Evolutionary conservation across 768 basidiomycete genomes (phyloP).

Genomic region (Tubosaeta brunneosetosa): DNA sequence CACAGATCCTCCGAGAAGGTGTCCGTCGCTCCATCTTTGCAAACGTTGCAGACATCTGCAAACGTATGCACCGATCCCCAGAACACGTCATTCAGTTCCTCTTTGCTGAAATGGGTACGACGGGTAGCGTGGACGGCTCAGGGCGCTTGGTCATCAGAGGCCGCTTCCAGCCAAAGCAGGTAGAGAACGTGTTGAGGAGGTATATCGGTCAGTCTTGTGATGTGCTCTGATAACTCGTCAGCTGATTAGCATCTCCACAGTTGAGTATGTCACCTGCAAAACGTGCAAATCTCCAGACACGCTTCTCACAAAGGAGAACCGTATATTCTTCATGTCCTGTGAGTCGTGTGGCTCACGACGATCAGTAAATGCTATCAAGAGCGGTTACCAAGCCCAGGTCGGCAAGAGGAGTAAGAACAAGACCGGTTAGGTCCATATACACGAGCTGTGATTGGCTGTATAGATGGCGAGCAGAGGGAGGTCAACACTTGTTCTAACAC

Average conservation of each 20-base stretch:
- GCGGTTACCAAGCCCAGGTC: constrained; percentile 95
- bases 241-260: constrained; percentile 36
- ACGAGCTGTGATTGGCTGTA: neutral
- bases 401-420: constrained; percentile 84
- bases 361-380: constrained; percentile 96
- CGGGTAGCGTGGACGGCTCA: constrained; percentile 88
- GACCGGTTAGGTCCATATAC: constrained; percentile 49
- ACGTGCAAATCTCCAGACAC: constrained; percentile 99
- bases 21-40: constrained; percentile 98
- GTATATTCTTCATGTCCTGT: constrained; percentile 97
- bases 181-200: constrained; percentile 92
- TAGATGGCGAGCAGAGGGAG: neutral
- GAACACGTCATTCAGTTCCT: constrained; percentile 97
- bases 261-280: constrained; percentile 98
- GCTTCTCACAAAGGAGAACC: constrained; percentile 93
- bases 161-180: constrained; percentile 96
- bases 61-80: constrained; percentile 95
- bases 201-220: constrained; percentile 75
- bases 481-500: too few species aligned
- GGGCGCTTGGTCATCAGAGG: constrained; percentile 95
- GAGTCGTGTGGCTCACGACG: constrained; percentile 87
- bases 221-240: neutral
- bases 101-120: constrained; percentile 98
- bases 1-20: constrained; percentile 89
- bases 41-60: constrained; percentile 96